Evolutionary conservation across 2,329 filamentous ascomycete genomes (phyloP), one percentile per base, ranked within the genome.

Genomic region (Trichoderma citrinoviride): DNA sequence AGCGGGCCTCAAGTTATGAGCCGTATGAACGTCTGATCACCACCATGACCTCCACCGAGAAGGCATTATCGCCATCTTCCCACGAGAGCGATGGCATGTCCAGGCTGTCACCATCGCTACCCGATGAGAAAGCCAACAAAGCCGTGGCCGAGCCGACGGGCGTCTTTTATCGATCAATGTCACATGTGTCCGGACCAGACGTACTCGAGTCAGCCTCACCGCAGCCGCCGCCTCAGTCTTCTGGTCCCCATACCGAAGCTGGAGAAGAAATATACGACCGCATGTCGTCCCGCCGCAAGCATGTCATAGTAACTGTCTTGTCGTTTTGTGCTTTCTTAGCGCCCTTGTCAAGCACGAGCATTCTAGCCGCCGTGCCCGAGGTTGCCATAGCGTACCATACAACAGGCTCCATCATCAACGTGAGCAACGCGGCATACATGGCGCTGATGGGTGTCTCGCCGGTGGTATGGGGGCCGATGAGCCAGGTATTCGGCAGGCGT

Each of bases 281-380:
- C 19, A 83, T 93, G 67, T 83, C 87, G 0, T 76, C 77, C 3
- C 77, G 78, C 17, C 84, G 87, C 46, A 95, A 94, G 75, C 73
- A 82, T 3, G 71, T 87, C 67, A 90, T 94, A 60, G 88, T 92
- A 17, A 79, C 80, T 10, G 82, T 93, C 6, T 77, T 93, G 60
- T 88, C 90, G 0, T 91, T 89, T 72, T 92, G 90, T 76, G 87
- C 88, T 27, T 92, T 94, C 68, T 79, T 94, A 50, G 87, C 91
- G 1, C 91, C 91, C 0, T 85, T 92, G 25, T 90, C 87, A 14
- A 91, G 87, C 44, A 93, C 90, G 0, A 88, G 88, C 1, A 86
- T 93, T 8, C 77, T 94, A 14, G 83, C 90, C 1, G 91, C 90
- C 2, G 85, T 90, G 1, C 90, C 90, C 1, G 90, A 94, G 74